Evolutionary conservation across 495 filamentous ascomycete genomes (phyloP).

Genomic region (Articulospora tetracladia): DNA sequence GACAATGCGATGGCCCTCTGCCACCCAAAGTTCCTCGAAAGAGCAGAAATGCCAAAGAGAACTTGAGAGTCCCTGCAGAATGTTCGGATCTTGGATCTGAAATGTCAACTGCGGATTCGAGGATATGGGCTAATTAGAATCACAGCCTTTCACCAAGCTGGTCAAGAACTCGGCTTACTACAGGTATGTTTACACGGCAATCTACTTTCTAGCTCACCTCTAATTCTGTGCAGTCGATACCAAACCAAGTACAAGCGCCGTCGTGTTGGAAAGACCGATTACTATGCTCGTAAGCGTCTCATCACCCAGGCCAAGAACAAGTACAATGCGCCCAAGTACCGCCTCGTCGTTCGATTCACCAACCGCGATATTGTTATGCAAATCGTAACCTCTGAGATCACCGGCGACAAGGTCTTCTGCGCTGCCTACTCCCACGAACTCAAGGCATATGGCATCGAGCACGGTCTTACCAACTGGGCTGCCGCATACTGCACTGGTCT

Average conservation of each 20-base stretch:
- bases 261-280: constrained; percentile 97
- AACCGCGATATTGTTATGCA: constrained; percentile 99
- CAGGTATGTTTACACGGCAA: constrained; percentile 58
- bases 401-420: constrained; percentile 92
- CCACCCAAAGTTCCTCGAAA: constrained; percentile 8
- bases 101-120: constrained; percentile 99
- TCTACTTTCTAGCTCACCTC: not conserved
- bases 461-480: constrained; percentile 99
- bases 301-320: constrained; percentile 99
- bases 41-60: constrained; percentile 25
- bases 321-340: constrained; percentile 99
- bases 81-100: constrained; percentile 87
- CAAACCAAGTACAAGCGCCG: constrained; percentile 99
- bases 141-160: constrained; percentile 88
- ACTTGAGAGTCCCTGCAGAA: constrained; percentile 82
- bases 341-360: constrained; percentile 99
- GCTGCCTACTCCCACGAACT: constrained; percentile 97
- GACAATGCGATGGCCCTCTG: not conserved
- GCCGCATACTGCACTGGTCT: constrained; percentile 96
- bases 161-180: constrained; percentile 98
- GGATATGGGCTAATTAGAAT: constrained; percentile 27
- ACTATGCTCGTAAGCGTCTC: constrained; percentile 99
- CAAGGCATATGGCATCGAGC: constrained; percentile 90
- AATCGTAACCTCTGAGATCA: constrained; percentile 95
- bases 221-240: constrained; percentile 67